Conservation (phyloP, 768 basidiomycete species). For the Lactifluus echinatus region DNA sequence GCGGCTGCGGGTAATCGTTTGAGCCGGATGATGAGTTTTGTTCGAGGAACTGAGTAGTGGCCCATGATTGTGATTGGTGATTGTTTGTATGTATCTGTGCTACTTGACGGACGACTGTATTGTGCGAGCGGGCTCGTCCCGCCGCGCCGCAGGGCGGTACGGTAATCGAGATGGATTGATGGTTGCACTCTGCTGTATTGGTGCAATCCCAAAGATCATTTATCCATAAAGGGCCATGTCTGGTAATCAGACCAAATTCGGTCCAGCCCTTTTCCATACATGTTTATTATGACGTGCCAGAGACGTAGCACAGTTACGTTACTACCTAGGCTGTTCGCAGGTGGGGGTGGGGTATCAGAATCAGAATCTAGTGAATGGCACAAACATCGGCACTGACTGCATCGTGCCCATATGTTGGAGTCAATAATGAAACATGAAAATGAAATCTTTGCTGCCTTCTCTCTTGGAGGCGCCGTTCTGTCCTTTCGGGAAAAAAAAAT, state of each 20-base stretch:
- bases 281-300: background rate
- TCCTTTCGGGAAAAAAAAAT: too few relatives aligned
- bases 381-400: background rate
- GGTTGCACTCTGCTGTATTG: too few relatives aligned
- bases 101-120: background rate
- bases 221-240: too few relatives aligned
- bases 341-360: background rate
- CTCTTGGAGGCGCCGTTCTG: too few relatives aligned
- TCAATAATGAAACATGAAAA: too few relatives aligned
- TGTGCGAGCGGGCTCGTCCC: background rate
- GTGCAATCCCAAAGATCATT: background rate
- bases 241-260: too few relatives aligned
- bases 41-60: conserved; percentile 4
- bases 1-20: background rate
- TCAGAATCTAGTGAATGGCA: background rate
- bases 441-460: too few relatives aligned
- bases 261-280: too few relatives aligned
- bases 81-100: background rate
- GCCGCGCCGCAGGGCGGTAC: background rate
- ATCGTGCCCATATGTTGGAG: background rate
- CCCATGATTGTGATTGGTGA: too few relatives aligned
- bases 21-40: conserved; percentile 10
- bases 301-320: background rate
- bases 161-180: background rate
- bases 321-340: too few relatives aligned